A percentile compares a stretch with the other conserved stretches of the same genome.
Evolutionary conservation across 2,329 filamentous ascomycete species (phyloP).

Genomic region (Mariannaea sp.): DNA sequence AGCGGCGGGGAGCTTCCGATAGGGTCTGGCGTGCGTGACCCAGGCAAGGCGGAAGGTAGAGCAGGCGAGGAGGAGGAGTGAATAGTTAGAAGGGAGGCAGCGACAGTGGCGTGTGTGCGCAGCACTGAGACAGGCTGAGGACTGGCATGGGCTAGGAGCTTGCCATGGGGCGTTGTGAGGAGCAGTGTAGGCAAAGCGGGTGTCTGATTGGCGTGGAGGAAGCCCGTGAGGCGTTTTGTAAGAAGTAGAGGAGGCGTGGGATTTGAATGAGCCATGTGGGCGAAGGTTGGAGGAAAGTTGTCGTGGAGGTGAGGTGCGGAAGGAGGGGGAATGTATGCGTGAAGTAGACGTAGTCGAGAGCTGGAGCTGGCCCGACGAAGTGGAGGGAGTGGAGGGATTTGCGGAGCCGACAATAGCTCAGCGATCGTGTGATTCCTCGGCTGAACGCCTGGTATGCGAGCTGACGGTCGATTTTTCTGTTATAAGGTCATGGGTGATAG

Average conservation of each 20-base stretch:
- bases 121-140: slow-evolving; percentile 59
- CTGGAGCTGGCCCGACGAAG: background rate
- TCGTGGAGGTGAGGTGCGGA: background rate
- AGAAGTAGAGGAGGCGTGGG: slow-evolving; percentile 64
- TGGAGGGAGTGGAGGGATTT: slow-evolving; percentile 6
- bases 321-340: background rate
- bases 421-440: background rate
- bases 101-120: slow-evolving; percentile 67
- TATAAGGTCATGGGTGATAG: background rate
- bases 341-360: background rate
- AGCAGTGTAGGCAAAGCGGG: slow-evolving; percentile 63
- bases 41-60: slow-evolving; percentile 50
- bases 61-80: slow-evolving; percentile 54
- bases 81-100: slow-evolving; percentile 64
- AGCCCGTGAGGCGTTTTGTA: slow-evolving; percentile 66
- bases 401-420: background rate
- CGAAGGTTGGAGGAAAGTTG: background rate
- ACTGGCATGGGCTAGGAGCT: slow-evolving; percentile 66
- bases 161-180: slow-evolving; percentile 63
- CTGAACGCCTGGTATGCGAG: background rate
- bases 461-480: background rate
- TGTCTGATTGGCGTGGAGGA: slow-evolving; percentile 63
- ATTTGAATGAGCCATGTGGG: slow-evolving; percentile 43
- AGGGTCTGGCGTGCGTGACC: slow-evolving; percentile 39
- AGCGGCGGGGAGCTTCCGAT: slow-evolving; percentile 33